Conservation (phyloP, 768 basidiomycete species). For the Xerocomus spinulosus region DNA sequence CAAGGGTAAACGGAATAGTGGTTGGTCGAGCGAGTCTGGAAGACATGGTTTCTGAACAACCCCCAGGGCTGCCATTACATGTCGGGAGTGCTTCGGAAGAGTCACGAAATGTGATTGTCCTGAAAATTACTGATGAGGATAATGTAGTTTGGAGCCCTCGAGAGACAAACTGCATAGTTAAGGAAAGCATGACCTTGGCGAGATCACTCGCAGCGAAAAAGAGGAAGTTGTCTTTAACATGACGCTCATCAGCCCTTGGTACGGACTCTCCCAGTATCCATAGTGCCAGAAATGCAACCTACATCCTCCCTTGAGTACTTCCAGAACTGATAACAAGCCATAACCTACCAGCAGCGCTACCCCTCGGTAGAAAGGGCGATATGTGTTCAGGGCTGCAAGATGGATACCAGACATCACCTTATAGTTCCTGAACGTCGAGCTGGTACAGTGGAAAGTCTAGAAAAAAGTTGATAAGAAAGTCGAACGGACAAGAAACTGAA, state of each 20-base stretch:
- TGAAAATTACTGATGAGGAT: not conserved
- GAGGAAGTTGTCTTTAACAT: conserved; percentile 6
- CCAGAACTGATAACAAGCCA: not conserved
- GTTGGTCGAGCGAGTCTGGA: not conserved
- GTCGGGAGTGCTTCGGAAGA: not conserved
- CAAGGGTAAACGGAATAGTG: not conserved
- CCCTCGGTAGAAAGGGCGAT: not conserved
- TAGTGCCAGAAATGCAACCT: conserved; percentile 15
- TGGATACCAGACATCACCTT: not conserved
- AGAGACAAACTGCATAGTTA: conserved; percentile 13
- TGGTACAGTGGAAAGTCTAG: not conserved
- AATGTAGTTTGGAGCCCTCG: not conserved
- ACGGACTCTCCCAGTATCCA: conserved; percentile 13
- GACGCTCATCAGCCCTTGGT: not conserved
- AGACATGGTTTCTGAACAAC: not conserved
- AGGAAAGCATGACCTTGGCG: conserved; percentile 14
- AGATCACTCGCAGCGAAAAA: conserved; percentile 19
- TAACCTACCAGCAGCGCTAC: conserved; percentile 6
- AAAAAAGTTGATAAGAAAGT: not conserved
- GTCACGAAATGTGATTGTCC: not conserved
- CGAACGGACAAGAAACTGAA: not conserved
- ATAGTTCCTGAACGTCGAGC: not conserved
- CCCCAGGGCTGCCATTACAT: conserved; percentile 2
- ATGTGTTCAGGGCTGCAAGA: not conserved
- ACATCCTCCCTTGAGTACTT: no score